Evolutionary conservation across 1,139 yeast species (phyloP).

Genomic region (Kazachstania sp.): DNA sequence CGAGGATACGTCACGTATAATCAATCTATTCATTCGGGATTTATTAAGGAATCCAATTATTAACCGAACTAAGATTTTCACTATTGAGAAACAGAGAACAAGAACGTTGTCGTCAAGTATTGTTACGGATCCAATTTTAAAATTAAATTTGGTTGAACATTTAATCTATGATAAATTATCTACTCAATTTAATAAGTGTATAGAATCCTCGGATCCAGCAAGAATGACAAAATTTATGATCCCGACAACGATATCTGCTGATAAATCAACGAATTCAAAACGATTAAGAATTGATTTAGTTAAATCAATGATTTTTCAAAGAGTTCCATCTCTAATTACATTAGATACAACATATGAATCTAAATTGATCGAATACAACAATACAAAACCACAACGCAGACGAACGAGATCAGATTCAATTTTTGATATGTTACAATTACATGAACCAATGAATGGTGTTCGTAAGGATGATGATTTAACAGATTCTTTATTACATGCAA

Average conservation of each 20-base stretch:
- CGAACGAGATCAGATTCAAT: conserved; percentile 6
- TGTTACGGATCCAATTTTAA: conserved; percentile 44
- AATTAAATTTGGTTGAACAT: conserved; percentile 46
- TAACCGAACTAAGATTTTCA: conserved; percentile 33
- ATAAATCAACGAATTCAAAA: conserved; percentile 2
- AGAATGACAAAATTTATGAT: conserved; percentile 37
- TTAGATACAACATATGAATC: not conserved
- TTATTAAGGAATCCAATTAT: conserved; percentile 6
- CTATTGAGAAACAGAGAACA: conserved; percentile 49
- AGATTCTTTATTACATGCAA: conserved; percentile 51
- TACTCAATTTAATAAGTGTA: conserved; percentile 7
- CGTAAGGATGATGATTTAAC: conserved; percentile 53
- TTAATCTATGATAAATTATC: conserved; percentile 36
- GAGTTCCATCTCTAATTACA: not conserved
- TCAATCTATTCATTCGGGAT: conserved; percentile 10
- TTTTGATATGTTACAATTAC: conserved; percentile 12
- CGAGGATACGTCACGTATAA: conserved; percentile 17
- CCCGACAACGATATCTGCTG: not conserved
- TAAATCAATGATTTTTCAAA: not conserved
- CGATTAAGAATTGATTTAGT: conserved; percentile 2
- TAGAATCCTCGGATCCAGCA: conserved; percentile 34
- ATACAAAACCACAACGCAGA: conserved; percentile 21
- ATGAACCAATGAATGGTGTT: conserved; percentile 16
- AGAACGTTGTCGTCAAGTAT: conserved; percentile 40
- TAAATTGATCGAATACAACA: conserved; percentile 9